Evolutionary conservation across 192 early-diverging fungal species (phyloP), one percentile per base, ranked within the genome.

Genomic region (Phycomyces blakesleeanus): DNA sequence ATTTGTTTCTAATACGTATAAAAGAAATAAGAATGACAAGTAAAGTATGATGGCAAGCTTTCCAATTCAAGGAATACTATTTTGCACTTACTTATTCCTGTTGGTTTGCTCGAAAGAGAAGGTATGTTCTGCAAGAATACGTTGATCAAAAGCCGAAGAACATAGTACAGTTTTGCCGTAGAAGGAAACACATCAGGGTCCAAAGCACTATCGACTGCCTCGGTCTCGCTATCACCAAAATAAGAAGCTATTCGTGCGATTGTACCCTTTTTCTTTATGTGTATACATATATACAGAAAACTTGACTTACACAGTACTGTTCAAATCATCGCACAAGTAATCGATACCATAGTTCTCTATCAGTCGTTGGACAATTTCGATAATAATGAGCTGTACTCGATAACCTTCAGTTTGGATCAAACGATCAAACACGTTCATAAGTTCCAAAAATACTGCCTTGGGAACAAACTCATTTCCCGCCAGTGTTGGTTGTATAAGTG

Each of bases 351-450:
- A 77, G 44, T 76, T 69, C 29, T 59, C 44, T 37, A 84, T 69
- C 27, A 87, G 52, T 55, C 81, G 81, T 21, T 68, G 61, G 3
- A 85, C 65, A 15, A 83, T 76, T 26, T 75, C 74, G 14, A 88
- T 69, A 22, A 87, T 77, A 16, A 82, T 51, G 5, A 65, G 59
- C 54, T 90, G 87, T 2, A 88, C 81, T 1, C 67, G 58, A 27
- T 72, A 75, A 44, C 84, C 86, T 68, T 89, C 87, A 47, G 85
- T 89, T 68, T 91, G 84, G 22, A 87, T 69, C 5, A 93, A 66
- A 49, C 87, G 73, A 67, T 91, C 89, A 52, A 91, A 81, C 15
- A 91, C 79, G 50, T 74, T 82, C 68, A 88, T 76, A 41, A 91
- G 67, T 61, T 93, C 91, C 40, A 88, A 64, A 53, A 88, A 88